These are phyloP conservation scores for Beta vulgaris DNA, from an alignment of 148 eudicot genomes.

Conservation along the genomic window DNA sequence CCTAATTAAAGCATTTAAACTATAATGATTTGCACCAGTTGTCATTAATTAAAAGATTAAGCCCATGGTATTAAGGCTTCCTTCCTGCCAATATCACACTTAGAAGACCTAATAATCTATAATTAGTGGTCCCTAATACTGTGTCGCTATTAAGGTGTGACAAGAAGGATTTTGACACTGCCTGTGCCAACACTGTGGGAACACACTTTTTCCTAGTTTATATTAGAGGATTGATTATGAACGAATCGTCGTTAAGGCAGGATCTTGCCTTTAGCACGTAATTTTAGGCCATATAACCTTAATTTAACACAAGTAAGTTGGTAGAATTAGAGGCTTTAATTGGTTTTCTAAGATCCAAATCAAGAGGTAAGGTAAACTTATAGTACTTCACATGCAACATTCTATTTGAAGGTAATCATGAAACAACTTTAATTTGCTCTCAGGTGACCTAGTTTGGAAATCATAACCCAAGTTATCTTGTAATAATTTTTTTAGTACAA, in stretches of 20 bases:
- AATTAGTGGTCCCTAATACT: conserved; percentile 50
- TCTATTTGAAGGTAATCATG: conserved; percentile 26
- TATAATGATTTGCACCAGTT: conserved; percentile 18
- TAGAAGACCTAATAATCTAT: not conserved
- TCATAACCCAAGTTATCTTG: not conserved
- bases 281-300: conserved; percentile 25
- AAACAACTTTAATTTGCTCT: conserved; percentile 18
- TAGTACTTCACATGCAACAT: conserved; percentile 12
- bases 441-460: conserved; percentile 19
- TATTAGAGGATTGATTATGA: conserved; percentile 18
- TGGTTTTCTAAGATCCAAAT: conserved; percentile 19
- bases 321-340: conserved; percentile 15
- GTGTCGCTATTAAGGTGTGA: conserved; percentile 36
- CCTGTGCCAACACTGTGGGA: conserved; percentile 34
- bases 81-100: not conserved
- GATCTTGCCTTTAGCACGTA: conserved; percentile 44
- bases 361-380: conserved; percentile 8
- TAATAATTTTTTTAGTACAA: not conserved
- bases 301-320: conserved; percentile 16
- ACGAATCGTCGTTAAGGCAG: conserved; percentile 34
- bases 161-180: conserved; percentile 38
- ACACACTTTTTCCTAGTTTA: conserved; percentile 15
- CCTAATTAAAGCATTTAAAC: not conserved
- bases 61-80: conserved; percentile 23
- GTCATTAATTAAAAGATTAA: conserved; percentile 10